Evolutionary conservation across 2,329 filamentous ascomycete genomes (phyloP), one percentile per base, ranked within the genome.

Genomic region (Alternaria rosae): DNA sequence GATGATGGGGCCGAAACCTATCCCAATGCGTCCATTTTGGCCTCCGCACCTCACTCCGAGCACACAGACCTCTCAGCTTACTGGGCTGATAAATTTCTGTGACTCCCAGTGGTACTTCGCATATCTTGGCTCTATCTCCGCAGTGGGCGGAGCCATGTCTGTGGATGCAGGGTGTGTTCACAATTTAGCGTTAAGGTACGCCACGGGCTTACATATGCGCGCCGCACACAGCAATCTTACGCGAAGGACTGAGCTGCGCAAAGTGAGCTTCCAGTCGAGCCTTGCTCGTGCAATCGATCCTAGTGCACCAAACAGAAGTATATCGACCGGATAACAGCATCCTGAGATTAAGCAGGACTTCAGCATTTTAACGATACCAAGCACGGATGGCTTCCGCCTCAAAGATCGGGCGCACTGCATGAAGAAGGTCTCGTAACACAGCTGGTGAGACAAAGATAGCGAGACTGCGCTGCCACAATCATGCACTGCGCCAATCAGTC

Each of bases 121-220:
- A 26, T 17, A 28, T 26, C 23, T 30, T 6, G 8, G 20, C 12
- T 5, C 21, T 35, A n/a, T 55, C 23, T 47, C n/a, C 11, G 23
- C n/a, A 15, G n/a, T 20, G 42, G n/a, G 17, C 28, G 26, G 32
- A 28, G 30, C 20, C 21, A 41, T n/a, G n/a, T 47, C 42, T 17
- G 13, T 20, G 17, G 42, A 32, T 4, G 54, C 54, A 50, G 50
- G 44, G 10, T 50, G 25, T 30, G 28, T 21, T 30, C 17, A 35
- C 43, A 28, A 41, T 25, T 54, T 20, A 50, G 30, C 43, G 42
- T 51, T 57, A n/a, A 41, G 47, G 23, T 28, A 28, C 54, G 54
- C 48, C 57, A 59, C 61, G 41, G 48, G 42, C 62, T 67, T 53
- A 60, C 50, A 35, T 35, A 48, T 42, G 44, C 45, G 12, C 23